Evolutionary conservation across 352 stramenopile genomes (phyloP), one percentile per base, ranked within the genome.

Genomic region (Phytophthora melonis): DNA sequence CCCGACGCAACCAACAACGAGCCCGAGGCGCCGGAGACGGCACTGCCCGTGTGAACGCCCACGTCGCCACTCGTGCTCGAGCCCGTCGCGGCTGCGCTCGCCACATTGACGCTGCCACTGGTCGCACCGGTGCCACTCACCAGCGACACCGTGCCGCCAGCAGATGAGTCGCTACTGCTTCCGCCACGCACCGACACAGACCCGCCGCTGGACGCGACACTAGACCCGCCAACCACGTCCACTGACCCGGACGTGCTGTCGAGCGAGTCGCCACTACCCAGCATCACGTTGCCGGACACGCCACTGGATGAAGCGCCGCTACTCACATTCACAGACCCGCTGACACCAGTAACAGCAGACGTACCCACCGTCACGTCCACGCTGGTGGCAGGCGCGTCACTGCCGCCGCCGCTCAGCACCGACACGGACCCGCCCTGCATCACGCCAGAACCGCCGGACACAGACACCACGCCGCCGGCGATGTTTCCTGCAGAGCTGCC

Each of bases 61-160:
- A 78, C 67, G 23, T 63, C 62, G 34, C 71, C 71, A 52, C 65
- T 70, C 30, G 60, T 66, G 60, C 71, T 77, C 23, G 62, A 66
- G 27, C 78, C 21, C 18, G 58, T 70, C 52, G 3, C 71, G 71
- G 14, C 75, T 69, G 27, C 30, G 27, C 54, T 52, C 62, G 23
- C 53, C 61, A 25, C 23, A 25, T 39, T 61, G 21, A 34, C 1
- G 23, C 2, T 2, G 23, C 23, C 2, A 39, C 32, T 39, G 32
- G n/a, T n/a, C n/a, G n/a, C n/a, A n/a, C 32, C 5, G 2, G 3
- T 1, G 8, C 71, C 23, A 25, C 23, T 1, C 23, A 25, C 23
- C 23, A 2, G 2, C 23, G 2, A 1, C 62, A 25, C 23, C 23
- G 23, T 2, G 23, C 23, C 23, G 23, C 23, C 23, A 25, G 23